Conservation (phyloP, 2,329 filamentous ascomycete genomes). For the Microsporum audouinii region DNA sequence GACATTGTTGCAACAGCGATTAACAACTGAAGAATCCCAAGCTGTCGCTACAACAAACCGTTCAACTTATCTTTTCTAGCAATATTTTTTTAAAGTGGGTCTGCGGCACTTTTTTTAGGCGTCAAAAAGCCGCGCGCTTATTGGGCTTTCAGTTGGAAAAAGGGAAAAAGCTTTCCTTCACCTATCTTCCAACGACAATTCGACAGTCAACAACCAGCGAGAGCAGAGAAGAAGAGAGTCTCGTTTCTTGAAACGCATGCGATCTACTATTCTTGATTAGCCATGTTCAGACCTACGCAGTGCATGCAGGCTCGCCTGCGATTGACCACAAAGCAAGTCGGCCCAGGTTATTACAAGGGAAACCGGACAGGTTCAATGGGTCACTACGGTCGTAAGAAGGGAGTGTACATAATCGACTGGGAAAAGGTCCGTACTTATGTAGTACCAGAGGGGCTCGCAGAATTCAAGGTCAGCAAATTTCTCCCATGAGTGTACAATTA, state of each 20-base stretch:
- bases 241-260: neutral
- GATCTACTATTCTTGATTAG: constrained; percentile 8
- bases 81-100: constrained; percentile 4
- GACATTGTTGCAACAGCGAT: constrained; percentile 25
- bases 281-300: constrained; percentile 35
- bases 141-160: neutral
- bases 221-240: neutral
- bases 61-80: neutral
- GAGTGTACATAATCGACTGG: constrained; percentile 65
- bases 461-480: constrained; percentile 53
- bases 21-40: neutral
- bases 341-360: constrained; percentile 95
- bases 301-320: constrained; percentile 59
- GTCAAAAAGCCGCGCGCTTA: neutral
- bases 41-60: neutral
- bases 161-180: neutral
- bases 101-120: neutral
- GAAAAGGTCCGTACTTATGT: constrained; percentile 83
- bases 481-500: neutral
- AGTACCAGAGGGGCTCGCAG: constrained; percentile 56
- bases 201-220: neutral
- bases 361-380: constrained; percentile 83
- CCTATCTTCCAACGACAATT: neutral
- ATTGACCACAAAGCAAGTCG: constrained; percentile 86
- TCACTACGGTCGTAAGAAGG: constrained; percentile 50